These are phyloP conservation scores for Podila minutissima DNA, from an alignment of 192 early-diverging fungal genomes.

Conservation along the genomic window DNA sequence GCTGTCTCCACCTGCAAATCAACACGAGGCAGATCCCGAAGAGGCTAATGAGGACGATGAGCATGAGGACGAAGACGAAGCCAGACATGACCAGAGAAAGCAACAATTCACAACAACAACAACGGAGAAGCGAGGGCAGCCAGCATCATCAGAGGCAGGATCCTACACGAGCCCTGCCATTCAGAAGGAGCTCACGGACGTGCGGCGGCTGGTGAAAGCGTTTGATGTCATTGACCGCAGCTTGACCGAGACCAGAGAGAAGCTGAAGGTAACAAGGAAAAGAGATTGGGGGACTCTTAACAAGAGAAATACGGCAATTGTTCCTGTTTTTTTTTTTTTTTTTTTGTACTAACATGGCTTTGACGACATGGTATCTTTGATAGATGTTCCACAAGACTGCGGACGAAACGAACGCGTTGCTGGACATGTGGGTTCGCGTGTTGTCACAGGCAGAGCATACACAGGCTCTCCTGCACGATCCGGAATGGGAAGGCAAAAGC, in stretches of 20 bases:
- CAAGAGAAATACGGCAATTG: background rate
- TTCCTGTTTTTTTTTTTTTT: background rate
- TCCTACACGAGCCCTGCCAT: background rate
- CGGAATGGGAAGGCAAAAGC: slow-evolving; percentile 43
- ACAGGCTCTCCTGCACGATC: slow-evolving; percentile 41
- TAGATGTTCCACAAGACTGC: slow-evolving; percentile 47
- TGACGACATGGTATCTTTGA: background rate
- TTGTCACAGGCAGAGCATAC: slow-evolving; percentile 52
- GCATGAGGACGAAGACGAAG: no score
- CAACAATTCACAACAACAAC: background rate
- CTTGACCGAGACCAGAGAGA: slow-evolving; percentile 35
- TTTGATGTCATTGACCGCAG: slow-evolving; percentile 38
- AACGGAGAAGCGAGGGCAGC: background rate
- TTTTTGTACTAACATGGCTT: background rate
- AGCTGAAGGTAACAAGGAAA: slow-evolving; percentile 23
- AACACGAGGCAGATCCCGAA: background rate
- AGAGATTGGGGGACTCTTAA: background rate
- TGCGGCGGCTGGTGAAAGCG: slow-evolving; percentile 11
- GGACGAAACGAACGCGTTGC: slow-evolving; percentile 51
- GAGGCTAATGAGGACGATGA: background rate
- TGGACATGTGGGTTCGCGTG: slow-evolving; percentile 56
- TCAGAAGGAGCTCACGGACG: slow-evolving; percentile 25
- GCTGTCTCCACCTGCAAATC: background rate
- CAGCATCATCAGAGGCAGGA: background rate
- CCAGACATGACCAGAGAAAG: no score